Evolutionary conservation across 805 yeast species (phyloP), one percentile per base, ranked within the genome.

Genomic region (Crinitomyces ghanaensis): DNA sequence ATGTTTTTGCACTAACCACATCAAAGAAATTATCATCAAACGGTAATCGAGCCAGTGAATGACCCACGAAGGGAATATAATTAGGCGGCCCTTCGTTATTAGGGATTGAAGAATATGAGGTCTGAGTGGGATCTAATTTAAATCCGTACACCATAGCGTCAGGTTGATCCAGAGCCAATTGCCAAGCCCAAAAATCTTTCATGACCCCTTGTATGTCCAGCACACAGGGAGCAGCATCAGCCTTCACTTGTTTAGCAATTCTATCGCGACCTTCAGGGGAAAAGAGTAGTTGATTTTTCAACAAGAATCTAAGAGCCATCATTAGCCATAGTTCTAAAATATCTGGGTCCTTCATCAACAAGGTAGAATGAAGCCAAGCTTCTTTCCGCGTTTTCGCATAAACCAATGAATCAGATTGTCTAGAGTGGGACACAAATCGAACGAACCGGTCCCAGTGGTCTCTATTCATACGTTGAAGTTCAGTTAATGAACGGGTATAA

Each of bases 141-240:
- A 46, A 44, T 20, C 58, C 57, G 28, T 52, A 51, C 11, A 52
- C 45, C 28, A 39, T 38, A 19, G 53, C 40, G 16, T 42, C 36
- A 2, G 57, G 57, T 26, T 36, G 40, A 30, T 52, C 58, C 19
- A 51, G 31, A 7, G 57, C 58, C 25, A 52, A 16, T 29, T 52
- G 54, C 57, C 57, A 52, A 4, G 53, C 45, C 57, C 57, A 52
- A 26, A 43, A 51, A 22, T 47, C 53, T 29, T 40, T 39, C 29
- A 41, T 29, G 23, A 44, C 38, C 6, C 50, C 47, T 36, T 48
- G 49, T 19, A 50, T 26, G 28, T 48, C 52, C 16, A 49, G 39
- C 13, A 49, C 33, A 19, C 33, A 14, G 19, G 30, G 30, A 11
- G 26, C 33, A 6, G 37, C n/a, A n/a, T n/a, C n/a, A n/a, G n/a